Evolutionary conservation across 2,329 filamentous ascomycete species (phyloP).

Genomic region (Hyphodiscus sp.): DNA sequence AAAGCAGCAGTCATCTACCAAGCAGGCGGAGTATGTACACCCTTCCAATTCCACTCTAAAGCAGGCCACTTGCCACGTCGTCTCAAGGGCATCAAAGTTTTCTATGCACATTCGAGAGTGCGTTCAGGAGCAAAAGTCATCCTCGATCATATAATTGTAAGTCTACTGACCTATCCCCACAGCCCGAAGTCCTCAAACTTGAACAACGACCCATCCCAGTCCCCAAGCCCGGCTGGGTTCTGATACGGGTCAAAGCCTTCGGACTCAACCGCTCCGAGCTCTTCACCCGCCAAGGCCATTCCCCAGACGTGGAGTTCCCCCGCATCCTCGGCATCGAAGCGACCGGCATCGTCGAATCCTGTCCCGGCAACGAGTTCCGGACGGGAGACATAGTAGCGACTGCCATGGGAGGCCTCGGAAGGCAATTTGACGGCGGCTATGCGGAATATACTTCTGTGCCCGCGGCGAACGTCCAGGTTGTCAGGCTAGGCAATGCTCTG

Average conservation of each 20-base stretch:
- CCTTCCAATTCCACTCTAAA: background rate
- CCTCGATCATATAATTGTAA: background rate
- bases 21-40: constrained; percentile 5
- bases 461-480: constrained; percentile 33
- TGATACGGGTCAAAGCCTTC: constrained; percentile 73
- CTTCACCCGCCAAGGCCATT: constrained; percentile 32
- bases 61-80: too few relatives aligned
- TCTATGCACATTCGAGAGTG: too few relatives aligned
- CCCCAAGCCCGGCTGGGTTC: constrained; percentile 54
- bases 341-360: constrained; percentile 12
- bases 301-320: constrained; percentile 14
- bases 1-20: constrained; percentile 17
- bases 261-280: constrained; percentile 83
- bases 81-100: too few relatives aligned
- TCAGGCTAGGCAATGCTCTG: constrained; percentile 29
- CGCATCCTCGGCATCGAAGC: constrained; percentile 21
- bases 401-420: constrained; percentile 43
- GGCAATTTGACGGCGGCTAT: constrained; percentile 42
- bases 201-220: constrained; percentile 12
- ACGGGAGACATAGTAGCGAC: constrained; percentile 38
- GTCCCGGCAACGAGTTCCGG: constrained; percentile 29
- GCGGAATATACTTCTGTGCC: constrained; percentile 42
- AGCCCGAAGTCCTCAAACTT: constrained; percentile 16
- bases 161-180: background rate
- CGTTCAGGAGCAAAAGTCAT: too few relatives aligned